Conservation (phyloP, 2,329 filamentous ascomycete genomes). For the Trichoderma sp. region DNA sequence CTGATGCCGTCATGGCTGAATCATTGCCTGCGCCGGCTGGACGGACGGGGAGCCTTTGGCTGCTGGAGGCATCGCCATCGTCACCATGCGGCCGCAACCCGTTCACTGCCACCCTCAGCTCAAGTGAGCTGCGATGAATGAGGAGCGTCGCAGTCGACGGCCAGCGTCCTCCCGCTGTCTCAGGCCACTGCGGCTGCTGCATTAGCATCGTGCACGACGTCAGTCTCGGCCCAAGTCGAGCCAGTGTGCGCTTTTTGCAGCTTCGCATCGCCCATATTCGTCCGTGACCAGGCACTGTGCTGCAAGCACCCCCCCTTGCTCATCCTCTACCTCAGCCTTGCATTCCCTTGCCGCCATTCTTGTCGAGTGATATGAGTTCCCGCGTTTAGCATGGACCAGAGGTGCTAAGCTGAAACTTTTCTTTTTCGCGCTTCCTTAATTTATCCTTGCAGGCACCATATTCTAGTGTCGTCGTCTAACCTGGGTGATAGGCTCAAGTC, state of each 20-base stretch:
- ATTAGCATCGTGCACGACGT: constrained; percentile 4
- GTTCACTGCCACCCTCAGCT: constrained; percentile 2
- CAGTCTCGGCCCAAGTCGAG: background rate
- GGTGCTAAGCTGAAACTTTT: background rate
- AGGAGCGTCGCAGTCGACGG: background rate
- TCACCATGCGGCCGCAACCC: constrained; percentile 16
- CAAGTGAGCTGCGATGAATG: constrained; percentile 18
- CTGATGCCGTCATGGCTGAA: constrained; percentile 23
- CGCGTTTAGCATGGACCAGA: constrained; percentile 2
- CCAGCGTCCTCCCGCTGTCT: background rate
- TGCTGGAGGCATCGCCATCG: constrained; percentile 20
- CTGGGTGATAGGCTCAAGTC: background rate
- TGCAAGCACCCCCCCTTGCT: background rate
- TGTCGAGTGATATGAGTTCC: constrained; percentile 8
- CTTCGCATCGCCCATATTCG: constrained; percentile 1
- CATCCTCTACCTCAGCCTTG: constrained; percentile 9
- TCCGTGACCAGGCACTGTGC: constrained; percentile 5
- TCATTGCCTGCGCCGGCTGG: constrained; percentile 19
- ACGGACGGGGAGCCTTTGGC: background rate
- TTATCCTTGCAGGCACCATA: background rate
- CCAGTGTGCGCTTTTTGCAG: constrained; percentile 2
- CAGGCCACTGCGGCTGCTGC: background rate
- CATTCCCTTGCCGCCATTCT: constrained; percentile 1
- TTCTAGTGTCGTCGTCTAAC: constrained; percentile 12
- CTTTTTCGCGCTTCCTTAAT: constrained; percentile 2